A percentile compares a stretch with the other conserved stretches of the same genome.
Conservation (phyloP, 257 asterid species). For the Striga asiatica region DNA sequence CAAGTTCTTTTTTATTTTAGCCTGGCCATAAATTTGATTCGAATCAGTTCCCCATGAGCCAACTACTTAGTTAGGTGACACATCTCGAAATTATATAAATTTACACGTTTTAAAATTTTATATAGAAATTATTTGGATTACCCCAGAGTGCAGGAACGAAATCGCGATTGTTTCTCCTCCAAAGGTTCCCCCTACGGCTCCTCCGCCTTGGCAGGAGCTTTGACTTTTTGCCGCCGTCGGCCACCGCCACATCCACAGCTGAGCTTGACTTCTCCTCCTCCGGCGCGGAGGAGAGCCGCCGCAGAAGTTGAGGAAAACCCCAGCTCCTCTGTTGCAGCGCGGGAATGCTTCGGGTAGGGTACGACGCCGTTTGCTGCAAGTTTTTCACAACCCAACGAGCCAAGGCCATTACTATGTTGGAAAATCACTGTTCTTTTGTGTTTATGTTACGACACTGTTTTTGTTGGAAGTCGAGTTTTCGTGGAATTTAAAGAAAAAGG, state of each 20-base stretch:
- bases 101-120: too few species aligned
- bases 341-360: not conserved
- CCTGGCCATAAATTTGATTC: too few species aligned
- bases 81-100: too few species aligned
- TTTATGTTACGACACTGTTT: too few species aligned
- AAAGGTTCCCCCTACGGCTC: slow-evolving; percentile 23
- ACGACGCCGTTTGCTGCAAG: slow-evolving; percentile 25
- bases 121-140: not conserved
- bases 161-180: slow-evolving; percentile 29
- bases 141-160: slow-evolving; percentile 27
- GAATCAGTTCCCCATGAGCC: too few species aligned
- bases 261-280: slow-evolving; percentile 21
- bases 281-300: slow-evolving; percentile 23
- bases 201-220: slow-evolving; percentile 20
- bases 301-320: slow-evolving; percentile 24
- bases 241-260: slow-evolving; percentile 26
- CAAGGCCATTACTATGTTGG: slow-evolving; percentile 29
- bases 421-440: too few species aligned
- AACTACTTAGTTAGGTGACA: too few species aligned
- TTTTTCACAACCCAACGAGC: slow-evolving; percentile 34
- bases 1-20: too few species aligned
- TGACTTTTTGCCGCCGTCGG: slow-evolving; percentile 26
- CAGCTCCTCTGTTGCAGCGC: slow-evolving; percentile 14
- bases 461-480: too few species aligned
- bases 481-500: too few species aligned